Base-by-base conservation (phyloP, 176 grass and related monocot species). In the Eremochloa ophiuroides region DNA sequence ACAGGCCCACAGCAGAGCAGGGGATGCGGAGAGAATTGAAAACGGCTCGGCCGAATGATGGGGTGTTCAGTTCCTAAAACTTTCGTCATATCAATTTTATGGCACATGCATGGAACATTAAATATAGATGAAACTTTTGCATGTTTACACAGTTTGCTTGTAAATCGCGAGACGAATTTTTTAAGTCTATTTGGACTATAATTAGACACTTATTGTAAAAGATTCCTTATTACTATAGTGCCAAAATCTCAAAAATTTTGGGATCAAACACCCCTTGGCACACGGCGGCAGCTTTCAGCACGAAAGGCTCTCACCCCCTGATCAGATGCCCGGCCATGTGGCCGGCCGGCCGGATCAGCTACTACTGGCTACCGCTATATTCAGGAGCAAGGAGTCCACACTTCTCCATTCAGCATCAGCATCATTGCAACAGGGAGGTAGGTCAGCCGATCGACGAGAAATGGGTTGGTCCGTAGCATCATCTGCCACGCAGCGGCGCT, bases 301-400 rank as follows among this genome's bases (percentile, higher is more conserved):
- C 44, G 17, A 84, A 83, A 88, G 80, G 10, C 41, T 2, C 76
- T 47, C 25, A 56, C 11, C 75, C 7, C 58, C 75, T 63, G 51
- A 46, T 22, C 62, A 80, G 76, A 84, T 80, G 44, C 44, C 14
- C 12, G 4, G 31, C 77, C 76, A 89, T 81, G 77, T 89, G 77
- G 8, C 23, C 11, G 35, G 59, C 17, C 46, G 48, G 74, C 61
- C 61, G 18, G 33, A 66, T 66, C 63, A 38, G 63, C 63, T 37
- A 22, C 27, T 29, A 1, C 5, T 17, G 29, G 29, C 59, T 29
- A 30, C 12, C n/a, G n/a, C n/a, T n/a, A n/a, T n/a, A n/a, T n/a
- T 64, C 62, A 34, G 61, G 28, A 64, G 27, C 6, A 14, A 7
- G 15, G 7, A 34, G 15, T 2, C 27, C 34, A 38, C 66, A 2